phyloP scores from a whole-genome alignment of 768 basidiomycete species.

The Ephemerocybe angulata region DNA sequence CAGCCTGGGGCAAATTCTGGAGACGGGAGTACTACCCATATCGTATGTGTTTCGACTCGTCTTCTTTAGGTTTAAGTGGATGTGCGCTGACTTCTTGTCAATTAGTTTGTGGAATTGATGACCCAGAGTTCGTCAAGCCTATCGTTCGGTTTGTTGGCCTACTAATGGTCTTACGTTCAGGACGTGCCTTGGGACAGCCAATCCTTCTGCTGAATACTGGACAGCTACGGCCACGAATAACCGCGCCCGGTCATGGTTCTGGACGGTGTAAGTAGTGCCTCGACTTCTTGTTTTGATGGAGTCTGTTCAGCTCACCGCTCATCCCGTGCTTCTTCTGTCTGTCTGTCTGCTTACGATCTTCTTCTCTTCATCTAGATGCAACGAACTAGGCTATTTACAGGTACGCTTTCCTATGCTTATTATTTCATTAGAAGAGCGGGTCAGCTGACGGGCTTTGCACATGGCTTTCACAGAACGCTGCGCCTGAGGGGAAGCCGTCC shows the following conservation, averaged over 20 bases:
- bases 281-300: neutral
- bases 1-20: slow-evolving; percentile 61
- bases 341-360: neutral
- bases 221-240: slow-evolving; percentile 58
- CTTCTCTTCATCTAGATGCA: slow-evolving; percentile 35
- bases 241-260: slow-evolving; percentile 58
- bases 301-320: neutral
- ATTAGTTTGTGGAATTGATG: slow-evolving; percentile 50
- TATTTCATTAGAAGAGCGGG: neutral
- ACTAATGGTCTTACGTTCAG: slow-evolving; percentile 18
- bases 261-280: slow-evolving; percentile 54
- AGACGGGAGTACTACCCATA: slow-evolving; percentile 42
- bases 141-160: neutral
- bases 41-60: slow-evolving; percentile 33
- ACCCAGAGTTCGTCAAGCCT: slow-evolving; percentile 43
- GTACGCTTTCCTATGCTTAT: slow-evolving; percentile 17
- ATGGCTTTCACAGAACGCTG: slow-evolving; percentile 33
- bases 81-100: neutral
- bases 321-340: neutral
- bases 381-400: slow-evolving; percentile 63
- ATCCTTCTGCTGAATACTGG: slow-evolving; percentile 40
- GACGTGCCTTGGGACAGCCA: slow-evolving; percentile 41
- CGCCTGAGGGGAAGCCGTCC: slow-evolving; percentile 36
- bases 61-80: neutral
- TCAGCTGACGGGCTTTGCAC: neutral